Base-by-base conservation (phyloP, 2,329 filamentous ascomycete species). In the Diplodia seriata region DNA sequence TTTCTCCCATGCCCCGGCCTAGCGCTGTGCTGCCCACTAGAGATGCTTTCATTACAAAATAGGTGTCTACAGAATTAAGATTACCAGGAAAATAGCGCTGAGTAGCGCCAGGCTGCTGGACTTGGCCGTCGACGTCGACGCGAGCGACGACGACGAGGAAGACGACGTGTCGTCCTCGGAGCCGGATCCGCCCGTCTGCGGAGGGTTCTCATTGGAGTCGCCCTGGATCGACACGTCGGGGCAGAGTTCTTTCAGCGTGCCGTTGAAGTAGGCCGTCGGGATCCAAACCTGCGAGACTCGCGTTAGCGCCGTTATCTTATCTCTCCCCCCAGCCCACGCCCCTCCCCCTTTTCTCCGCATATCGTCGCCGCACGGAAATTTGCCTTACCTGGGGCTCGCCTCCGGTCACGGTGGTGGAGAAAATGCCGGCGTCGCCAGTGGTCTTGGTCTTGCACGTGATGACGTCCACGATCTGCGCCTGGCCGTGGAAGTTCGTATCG, bases 401-500 rank as follows among this genome's bases (percentile, higher is more conserved):
- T n/a, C 18, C 31, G 29, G n/a, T 63, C 29, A 63, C 29, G 0
- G 59, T 63, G 11, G 59, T 63, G 29, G 47, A 49, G 14, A 63
- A 63, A 1, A 26, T 12, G 23, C 59, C 59, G 12, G 43, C 43
- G 47, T 50, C 31, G 29, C 43, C 59, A 3, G 59, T 63, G 11
- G 59, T 63, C 31, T 63, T 63, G 14, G 59, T 63, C 29, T 38
- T 51, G 59, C 59, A 63, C 43, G 59, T 63, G n/a, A 40, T 1
- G 2, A 63, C 59, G 4, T 63, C 31, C 11, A 63, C 59, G n/a
- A 63, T 63, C 47, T 63, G 59, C 47, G 43, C 43, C 14, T 23
- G n/a, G 6, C 26, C 59, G 59, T 63, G 59, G 59, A 63, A 63
- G 43, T 63, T 63, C 9, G 59, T 63, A n/a, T 63, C 59, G 59